phyloP scores from a whole-genome alignment of 768 basidiomycete species.

The Tulasnella sp. region DNA sequence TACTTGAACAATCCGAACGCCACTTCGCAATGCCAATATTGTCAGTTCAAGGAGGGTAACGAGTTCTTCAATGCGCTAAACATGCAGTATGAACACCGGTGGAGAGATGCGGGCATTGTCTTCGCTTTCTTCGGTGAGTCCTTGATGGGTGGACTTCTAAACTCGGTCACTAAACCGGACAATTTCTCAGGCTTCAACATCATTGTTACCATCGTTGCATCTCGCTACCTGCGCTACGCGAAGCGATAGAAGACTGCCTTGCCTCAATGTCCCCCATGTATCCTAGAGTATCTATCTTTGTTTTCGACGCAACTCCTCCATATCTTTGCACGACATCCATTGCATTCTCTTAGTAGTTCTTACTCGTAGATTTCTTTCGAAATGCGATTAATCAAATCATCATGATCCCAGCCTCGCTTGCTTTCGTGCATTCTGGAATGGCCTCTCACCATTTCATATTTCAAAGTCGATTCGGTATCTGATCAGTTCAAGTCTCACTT shows the following conservation, averaged over 20 bases:
- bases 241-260: slow-evolving; percentile 35
- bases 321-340: no score
- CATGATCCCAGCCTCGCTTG: no score
- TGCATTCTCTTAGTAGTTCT: no score
- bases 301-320: no score
- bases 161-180: neutral
- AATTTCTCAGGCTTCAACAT: slow-evolving; percentile 51
- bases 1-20: slow-evolving; percentile 61
- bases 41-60: slow-evolving; percentile 51
- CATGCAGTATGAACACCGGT: slow-evolving; percentile 47
- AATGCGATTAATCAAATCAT: no score
- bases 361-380: no score
- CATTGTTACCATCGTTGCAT: slow-evolving; percentile 41
- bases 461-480: no score
- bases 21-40: slow-evolving; percentile 56
- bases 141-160: neutral
- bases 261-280: neutral
- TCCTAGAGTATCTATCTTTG: neutral
- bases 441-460: no score
- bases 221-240: slow-evolving; percentile 58
- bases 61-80: slow-evolving; percentile 60
- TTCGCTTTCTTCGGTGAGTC: slow-evolving; percentile 48
- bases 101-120: slow-evolving; percentile 59
- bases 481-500: no score
- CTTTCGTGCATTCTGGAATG: no score